Evolutionary conservation across 2,329 filamentous ascomycete genomes (phyloP), one percentile per base, ranked within the genome.

Genomic region (Pseudopithomyces chartarum): DNA sequence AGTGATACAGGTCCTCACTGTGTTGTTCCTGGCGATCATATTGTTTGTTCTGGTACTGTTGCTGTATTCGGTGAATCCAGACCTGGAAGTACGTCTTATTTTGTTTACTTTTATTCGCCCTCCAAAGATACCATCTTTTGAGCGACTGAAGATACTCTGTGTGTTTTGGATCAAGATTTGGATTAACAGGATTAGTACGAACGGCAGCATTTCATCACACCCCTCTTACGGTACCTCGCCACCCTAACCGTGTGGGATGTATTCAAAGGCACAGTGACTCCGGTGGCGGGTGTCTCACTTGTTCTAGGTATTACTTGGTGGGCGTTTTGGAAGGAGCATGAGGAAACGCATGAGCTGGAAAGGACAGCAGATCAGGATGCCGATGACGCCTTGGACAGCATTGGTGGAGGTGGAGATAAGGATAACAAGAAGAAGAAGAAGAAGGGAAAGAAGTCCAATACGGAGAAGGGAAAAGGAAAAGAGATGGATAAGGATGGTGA

Each of bases 61-160:
- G 1, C 56, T 83, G 3, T 74, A 81, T 40, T 76, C 72, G n/a
- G 66, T 82, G 32, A 82, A 81, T 64, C 81, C 81, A 0, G 80
- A 82, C 59, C 60, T 83, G 17, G 77, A 78, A 47, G 64, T 73
- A 59, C 10, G 58, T 62, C n/a, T 12, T 10, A 45, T 36, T 15
- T 40, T 33, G 3, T 11, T n/a, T 34, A 46, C 34, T 33, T 39
- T 33, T 39, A 19, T 54, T 6, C 20, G 2, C 7, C 10, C 26
- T 23, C 13, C 57, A 10, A 36, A 22, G 20, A 15, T 36, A 48
- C 23, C 3, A 20, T 8, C 45, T 32, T 32, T 46, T 13, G 6
- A 17, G 20, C 7, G 29, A 32, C n/a, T 15, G 19, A 15, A 23
- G 26, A 29, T 29, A 4, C 4, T 29, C 26, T 29, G 26, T 29